Conservation (phyloP, 352 stramenopile genomes). For the Lagenidium giganteum region DNA sequence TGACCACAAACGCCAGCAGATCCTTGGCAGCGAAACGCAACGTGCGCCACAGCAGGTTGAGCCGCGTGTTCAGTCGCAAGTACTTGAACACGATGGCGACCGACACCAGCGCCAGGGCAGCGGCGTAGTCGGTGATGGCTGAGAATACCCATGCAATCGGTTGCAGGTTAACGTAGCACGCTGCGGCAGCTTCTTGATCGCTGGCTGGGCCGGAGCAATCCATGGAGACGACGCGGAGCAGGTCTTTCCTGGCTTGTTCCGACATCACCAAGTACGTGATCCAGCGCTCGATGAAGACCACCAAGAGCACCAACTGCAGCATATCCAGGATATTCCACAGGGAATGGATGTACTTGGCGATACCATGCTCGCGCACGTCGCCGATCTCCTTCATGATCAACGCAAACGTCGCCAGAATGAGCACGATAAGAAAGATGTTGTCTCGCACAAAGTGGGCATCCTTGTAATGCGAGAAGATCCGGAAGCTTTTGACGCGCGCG, state of each 20-base stretch:
- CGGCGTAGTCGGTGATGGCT: slow-evolving; percentile 51
- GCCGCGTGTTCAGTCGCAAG: slow-evolving; percentile 59
- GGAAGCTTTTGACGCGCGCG: slow-evolving; percentile 64
- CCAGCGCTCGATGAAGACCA: slow-evolving; percentile 62
- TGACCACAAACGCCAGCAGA: slow-evolving; percentile 67
- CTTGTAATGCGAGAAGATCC: slow-evolving; percentile 50
- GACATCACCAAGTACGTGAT: slow-evolving; percentile 42
- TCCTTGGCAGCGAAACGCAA: slow-evolving; percentile 72
- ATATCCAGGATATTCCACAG: slow-evolving; percentile 80
- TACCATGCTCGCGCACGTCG: slow-evolving; percentile 38
- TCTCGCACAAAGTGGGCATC: slow-evolving; percentile 36
- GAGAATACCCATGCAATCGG: slow-evolving; percentile 40
- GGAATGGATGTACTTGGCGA: slow-evolving; percentile 63
- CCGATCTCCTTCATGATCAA: slow-evolving; percentile 50
- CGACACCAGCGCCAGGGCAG: slow-evolving; percentile 51
- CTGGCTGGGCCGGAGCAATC: slow-evolving; percentile 38
- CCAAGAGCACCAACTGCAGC: slow-evolving; percentile 59
- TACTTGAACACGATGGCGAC: slow-evolving; percentile 85
- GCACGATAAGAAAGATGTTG: slow-evolving; percentile 60
- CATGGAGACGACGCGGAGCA: slow-evolving; percentile 43
- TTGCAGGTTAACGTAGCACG: slow-evolving; percentile 61
- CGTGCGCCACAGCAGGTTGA: slow-evolving; percentile 78
- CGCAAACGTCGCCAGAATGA: slow-evolving; percentile 41
- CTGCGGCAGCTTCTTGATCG: slow-evolving; percentile 32
- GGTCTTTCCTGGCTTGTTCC: slow-evolving; percentile 40